These are phyloP conservation scores for Turritis glabra DNA, from an alignment of 345 rosid genomes.

Conservation along the genomic window DNA sequence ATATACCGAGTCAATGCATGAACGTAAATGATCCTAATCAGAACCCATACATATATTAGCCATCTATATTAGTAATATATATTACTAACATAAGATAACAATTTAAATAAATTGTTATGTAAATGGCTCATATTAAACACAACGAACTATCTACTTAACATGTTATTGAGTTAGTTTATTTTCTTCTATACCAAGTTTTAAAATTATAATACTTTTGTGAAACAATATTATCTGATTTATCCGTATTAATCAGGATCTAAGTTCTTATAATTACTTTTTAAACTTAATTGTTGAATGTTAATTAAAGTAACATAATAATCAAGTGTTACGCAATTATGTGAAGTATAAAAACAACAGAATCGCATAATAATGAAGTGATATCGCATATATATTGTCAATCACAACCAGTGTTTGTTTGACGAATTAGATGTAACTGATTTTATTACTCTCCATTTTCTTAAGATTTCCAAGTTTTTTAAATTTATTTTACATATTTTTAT, in stretches of 20 bases:
- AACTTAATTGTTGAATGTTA: no score
- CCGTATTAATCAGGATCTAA: background rate
- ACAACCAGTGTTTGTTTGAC: background rate
- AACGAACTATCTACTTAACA: background rate
- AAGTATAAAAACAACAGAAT: background rate
- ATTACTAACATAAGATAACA: background rate
- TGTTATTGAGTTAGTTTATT: background rate
- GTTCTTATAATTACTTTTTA: no score
- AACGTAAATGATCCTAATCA: background rate
- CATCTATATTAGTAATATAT: background rate
- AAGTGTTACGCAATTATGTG: background rate
- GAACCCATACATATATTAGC: background rate
- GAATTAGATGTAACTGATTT: background rate
- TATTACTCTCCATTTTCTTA: background rate
- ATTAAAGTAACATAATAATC: background rate
- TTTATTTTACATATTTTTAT: no score
- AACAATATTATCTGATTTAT: background rate
- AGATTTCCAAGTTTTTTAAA: no score
- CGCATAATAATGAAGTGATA: background rate
- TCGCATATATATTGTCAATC: background rate
- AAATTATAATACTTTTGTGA: background rate
- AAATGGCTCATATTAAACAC: background rate
- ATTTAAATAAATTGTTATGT: background rate
- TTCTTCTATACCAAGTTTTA: no score
- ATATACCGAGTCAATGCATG: slow-evolving; percentile 23